Conservation (phyloP, 352 stramenopile species). For the Plasmopara muralis region DNA sequence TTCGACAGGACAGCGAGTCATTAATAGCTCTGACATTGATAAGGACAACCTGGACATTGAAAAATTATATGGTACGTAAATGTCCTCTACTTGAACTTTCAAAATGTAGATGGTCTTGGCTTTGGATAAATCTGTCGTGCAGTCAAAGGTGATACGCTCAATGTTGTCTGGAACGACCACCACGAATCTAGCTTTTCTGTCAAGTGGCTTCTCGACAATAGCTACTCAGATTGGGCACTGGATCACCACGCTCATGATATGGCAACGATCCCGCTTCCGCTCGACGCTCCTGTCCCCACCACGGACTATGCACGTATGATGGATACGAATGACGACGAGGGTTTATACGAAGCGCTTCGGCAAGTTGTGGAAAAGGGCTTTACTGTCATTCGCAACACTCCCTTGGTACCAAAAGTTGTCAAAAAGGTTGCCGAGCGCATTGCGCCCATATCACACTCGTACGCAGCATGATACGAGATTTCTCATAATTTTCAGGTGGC, state of each 20-base stretch:
- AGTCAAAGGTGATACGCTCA: conserved; percentile 68
- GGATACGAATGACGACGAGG: conserved; percentile 48
- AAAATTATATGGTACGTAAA: conserved; percentile 56
- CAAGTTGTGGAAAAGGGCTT: conserved; percentile 66
- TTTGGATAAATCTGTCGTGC: not conserved
- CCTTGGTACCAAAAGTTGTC: conserved; percentile 43
- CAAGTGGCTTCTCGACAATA: conserved; percentile 73
- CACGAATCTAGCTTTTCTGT: conserved; percentile 67
- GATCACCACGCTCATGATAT: conserved; percentile 44
- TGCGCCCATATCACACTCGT: conserved; percentile 75
- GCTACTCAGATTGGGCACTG: conserved; percentile 53
- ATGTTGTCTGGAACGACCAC: conserved; percentile 61
- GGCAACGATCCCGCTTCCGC: conserved; percentile 33
- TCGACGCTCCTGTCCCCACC: conserved; percentile 43
- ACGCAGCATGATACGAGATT: conserved; percentile 9
- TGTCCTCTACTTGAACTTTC: not conserved
- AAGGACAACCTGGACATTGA: conserved; percentile 51
- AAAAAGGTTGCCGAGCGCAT: conserved; percentile 75
- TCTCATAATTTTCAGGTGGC: not conserved
- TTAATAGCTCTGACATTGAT: conserved; percentile 66
- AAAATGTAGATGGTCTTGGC: not conserved
- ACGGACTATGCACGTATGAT: conserved; percentile 67
- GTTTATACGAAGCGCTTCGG: conserved; percentile 58
- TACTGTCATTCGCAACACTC: conserved; percentile 69
- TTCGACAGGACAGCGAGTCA: conserved; percentile 66